phyloP scores from a whole-genome alignment of 345 rosid genomes.

The Gossypioides kirkii region DNA sequence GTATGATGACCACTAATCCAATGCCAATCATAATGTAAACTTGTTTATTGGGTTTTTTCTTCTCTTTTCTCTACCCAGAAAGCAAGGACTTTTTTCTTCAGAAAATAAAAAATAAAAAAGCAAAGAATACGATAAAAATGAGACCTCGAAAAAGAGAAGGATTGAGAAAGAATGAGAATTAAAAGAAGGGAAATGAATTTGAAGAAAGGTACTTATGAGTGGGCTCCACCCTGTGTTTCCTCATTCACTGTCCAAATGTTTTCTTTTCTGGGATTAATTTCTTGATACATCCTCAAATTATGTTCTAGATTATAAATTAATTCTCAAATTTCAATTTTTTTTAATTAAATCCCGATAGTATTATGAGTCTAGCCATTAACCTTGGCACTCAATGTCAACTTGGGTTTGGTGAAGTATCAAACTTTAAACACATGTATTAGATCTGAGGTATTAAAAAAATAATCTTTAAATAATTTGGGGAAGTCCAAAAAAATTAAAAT shows the following conservation, averaged over 20 bases:
- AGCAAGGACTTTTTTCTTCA: not conserved
- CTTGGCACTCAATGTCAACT: too few species aligned
- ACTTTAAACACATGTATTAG: too few species aligned
- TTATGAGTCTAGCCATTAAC: too few species aligned
- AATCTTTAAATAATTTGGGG: too few species aligned
- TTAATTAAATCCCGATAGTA: too few species aligned
- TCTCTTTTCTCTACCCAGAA: conserved; percentile 4
- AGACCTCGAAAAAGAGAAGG: not conserved
- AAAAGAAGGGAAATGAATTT: not conserved
- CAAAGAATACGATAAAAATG: not conserved
- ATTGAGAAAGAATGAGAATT: not conserved
- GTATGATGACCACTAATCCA: conserved; percentile 6
- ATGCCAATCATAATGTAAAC: conserved; percentile 9
- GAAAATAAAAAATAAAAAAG: not conserved
- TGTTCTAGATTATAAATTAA: too few species aligned
- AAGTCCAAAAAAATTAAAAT: too few species aligned
- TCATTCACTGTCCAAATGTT: not conserved
- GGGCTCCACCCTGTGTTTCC: conserved; percentile 17
- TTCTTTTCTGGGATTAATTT: not conserved
- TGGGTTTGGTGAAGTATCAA: too few species aligned
- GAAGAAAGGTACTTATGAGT: conserved; percentile 15
- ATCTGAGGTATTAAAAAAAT: too few species aligned
- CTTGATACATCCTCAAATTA: too few species aligned
- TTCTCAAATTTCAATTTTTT: too few species aligned
- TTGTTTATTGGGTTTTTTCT: not conserved